Evolutionary conservation across 2,329 filamentous ascomycete genomes (phyloP).

Genomic region (Arthrobotrys megalospora): DNA sequence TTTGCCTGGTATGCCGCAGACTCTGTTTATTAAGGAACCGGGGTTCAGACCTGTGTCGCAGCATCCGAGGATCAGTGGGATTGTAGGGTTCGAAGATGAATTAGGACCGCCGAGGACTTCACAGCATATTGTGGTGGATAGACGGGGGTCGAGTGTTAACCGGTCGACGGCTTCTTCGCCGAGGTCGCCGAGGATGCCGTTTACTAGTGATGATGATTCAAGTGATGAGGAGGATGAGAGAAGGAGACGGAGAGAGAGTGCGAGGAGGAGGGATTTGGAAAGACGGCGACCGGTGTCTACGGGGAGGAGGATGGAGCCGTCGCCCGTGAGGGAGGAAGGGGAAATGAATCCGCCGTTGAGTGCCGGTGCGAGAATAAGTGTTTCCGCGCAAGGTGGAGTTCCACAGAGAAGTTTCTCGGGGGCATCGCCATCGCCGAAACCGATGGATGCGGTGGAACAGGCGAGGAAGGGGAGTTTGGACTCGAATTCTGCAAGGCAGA

Average conservation of each 20-base stretch:
- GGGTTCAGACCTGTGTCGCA: slow-evolving; percentile 78
- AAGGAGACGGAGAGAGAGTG: slow-evolving; percentile 41
- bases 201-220: slow-evolving; percentile 58
- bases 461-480: slow-evolving; percentile 57
- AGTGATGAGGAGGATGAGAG: slow-evolving; percentile 55
- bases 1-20: slow-evolving; percentile 65
- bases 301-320: slow-evolving; percentile 50
- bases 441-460: slow-evolving; percentile 59
- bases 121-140: slow-evolving; percentile 66
- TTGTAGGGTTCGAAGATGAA: slow-evolving; percentile 69
- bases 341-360: slow-evolving; percentile 3
- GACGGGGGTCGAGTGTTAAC: slow-evolving; percentile 59
- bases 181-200: slow-evolving; percentile 57
- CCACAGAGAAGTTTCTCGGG: slow-evolving; percentile 58
- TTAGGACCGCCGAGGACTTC: slow-evolving; percentile 66
- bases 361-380: slow-evolving; percentile 19
- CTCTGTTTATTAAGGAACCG: slow-evolving; percentile 68
- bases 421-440: slow-evolving; percentile 46
- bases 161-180: slow-evolving; percentile 54
- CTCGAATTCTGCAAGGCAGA: slow-evolving; percentile 52
- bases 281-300: slow-evolving; percentile 49
- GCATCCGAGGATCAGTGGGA: slow-evolving; percentile 80
- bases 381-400: slow-evolving; percentile 23
- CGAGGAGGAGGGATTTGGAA: slow-evolving; percentile 53
- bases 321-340: slow-evolving; percentile 55